Conservation (phyloP, 306 rosid species). For the Ochetophila trinervis region DNA sequence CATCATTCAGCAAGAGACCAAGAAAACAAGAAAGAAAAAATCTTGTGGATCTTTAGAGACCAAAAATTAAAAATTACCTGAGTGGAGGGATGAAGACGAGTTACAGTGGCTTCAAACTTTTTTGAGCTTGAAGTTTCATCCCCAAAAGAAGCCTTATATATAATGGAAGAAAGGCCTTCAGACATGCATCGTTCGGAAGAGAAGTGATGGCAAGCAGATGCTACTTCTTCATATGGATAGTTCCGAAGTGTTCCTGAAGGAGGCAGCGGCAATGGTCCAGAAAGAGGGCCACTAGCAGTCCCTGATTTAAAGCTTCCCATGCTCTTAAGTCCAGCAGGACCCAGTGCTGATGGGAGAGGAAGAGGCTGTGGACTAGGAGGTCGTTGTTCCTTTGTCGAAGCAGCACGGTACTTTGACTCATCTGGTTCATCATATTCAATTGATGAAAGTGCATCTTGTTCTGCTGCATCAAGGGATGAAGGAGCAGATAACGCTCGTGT, state of each 20-base stretch:
- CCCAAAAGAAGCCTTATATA: constrained; percentile 86
- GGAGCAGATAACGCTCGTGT: constrained; percentile 85
- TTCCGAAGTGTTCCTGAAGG: constrained; percentile 60
- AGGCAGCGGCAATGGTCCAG: constrained; percentile 93
- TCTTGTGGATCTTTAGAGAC: not conserved
- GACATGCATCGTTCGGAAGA: constrained; percentile 82
- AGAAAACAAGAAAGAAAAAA: not conserved
- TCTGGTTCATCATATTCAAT: constrained; percentile 75
- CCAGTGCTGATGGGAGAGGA: constrained; percentile 90
- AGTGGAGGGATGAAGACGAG: constrained; percentile 76
- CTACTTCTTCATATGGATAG: constrained; percentile 69
- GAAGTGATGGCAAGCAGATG: constrained; percentile 80
- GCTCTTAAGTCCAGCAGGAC: constrained; percentile 47
- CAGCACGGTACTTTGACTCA: constrained; percentile 56
- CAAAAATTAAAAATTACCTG: constrained; percentile 49
- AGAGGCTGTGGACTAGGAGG: constrained; percentile 81
- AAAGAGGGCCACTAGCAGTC: constrained; percentile 65
- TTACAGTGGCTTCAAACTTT: constrained; percentile 88
- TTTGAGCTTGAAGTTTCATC: constrained; percentile 75
- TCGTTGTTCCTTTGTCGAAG: constrained; percentile 55
- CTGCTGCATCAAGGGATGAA: constrained; percentile 87
- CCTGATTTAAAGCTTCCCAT: constrained; percentile 73
- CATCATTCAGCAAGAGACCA: not conserved
- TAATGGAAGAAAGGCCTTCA: constrained; percentile 78
- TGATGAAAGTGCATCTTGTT: constrained; percentile 62